A percentile compares a stretch with the other conserved stretches of the same genome.
Conservation (phyloP, 116 monocot genomes). For the Cymodocea nodosa region DNA sequence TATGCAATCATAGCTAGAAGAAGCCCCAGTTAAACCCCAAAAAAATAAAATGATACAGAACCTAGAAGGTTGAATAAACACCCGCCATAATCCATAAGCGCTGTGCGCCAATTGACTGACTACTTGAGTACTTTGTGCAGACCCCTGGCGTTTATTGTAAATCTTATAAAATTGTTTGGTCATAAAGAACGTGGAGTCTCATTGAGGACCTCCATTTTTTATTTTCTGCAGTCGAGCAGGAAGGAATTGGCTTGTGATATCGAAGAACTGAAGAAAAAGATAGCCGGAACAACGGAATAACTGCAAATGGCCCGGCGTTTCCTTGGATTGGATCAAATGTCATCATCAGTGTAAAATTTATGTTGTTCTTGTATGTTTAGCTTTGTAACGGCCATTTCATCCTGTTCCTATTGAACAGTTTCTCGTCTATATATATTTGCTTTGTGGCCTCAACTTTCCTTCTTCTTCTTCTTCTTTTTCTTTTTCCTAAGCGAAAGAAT, state of each 20-base stretch:
- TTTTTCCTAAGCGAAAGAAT: no score
- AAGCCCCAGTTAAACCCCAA: no score
- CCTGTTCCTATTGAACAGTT: neutral
- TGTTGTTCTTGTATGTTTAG: conserved; percentile 1
- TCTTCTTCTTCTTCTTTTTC: no score
- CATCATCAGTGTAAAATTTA: neutral
- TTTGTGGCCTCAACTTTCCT: no score
- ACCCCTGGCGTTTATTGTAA: no score
- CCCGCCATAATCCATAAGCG: no score
- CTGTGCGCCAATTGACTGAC: no score
- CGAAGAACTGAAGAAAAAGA: conserved; percentile 78
- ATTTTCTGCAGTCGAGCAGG: conserved; percentile 60
- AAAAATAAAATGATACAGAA: no score
- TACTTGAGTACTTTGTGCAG: no score
- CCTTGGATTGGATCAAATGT: neutral
- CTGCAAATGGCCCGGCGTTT: neutral
- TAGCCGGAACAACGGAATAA: conserved; percentile 42
- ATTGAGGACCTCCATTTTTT: neutral
- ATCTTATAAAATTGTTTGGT: no score
- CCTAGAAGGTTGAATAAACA: no score
- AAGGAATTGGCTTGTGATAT: conserved; percentile 75
- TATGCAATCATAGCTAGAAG: no score
- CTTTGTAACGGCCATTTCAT: neutral
- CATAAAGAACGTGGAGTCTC: neutral
- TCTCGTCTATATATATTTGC: neutral